Conservation (phyloP, 78 protist species). For the Dictyostelium brefeldianum region DNA sequence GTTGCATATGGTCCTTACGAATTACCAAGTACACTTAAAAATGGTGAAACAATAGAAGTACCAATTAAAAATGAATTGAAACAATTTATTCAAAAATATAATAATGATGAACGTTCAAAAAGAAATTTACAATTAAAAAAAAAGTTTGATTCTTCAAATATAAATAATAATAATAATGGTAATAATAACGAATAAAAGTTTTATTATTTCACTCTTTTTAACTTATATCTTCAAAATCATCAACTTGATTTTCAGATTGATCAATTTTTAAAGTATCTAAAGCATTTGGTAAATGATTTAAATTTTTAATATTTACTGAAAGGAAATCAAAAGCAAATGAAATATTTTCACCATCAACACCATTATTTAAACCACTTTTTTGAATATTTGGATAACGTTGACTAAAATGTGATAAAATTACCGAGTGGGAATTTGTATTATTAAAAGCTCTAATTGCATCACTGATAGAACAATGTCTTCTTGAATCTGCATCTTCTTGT, state of each 20-base stretch:
- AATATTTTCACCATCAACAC: not conserved
- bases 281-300: slow-evolving; percentile 19
- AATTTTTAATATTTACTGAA: slow-evolving; percentile 35
- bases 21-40: slow-evolving; percentile 42
- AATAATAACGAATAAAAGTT: not conserved
- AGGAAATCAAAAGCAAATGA: slow-evolving; percentile 53
- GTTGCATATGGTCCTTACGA: slow-evolving; percentile 45
- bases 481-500: slow-evolving; percentile 27
- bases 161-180: not conserved
- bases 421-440: not conserved
- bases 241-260: slow-evolving; percentile 22
- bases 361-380: not conserved
- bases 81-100: slow-evolving; percentile 16
- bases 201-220: too few species aligned
- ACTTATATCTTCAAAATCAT: slow-evolving; percentile 19
- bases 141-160: not conserved
- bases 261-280: slow-evolving; percentile 14
- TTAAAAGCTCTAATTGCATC: slow-evolving; percentile 25
- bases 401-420: slow-evolving; percentile 48
- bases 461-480: slow-evolving; percentile 35
- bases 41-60: slow-evolving; percentile 62
- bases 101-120: not conserved
- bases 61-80: slow-evolving; percentile 34
- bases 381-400: slow-evolving; percentile 64
- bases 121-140: not conserved